phyloP scores from a whole-genome alignment of 805 yeast species.

The Saccharomycopsis sp. region DNA sequence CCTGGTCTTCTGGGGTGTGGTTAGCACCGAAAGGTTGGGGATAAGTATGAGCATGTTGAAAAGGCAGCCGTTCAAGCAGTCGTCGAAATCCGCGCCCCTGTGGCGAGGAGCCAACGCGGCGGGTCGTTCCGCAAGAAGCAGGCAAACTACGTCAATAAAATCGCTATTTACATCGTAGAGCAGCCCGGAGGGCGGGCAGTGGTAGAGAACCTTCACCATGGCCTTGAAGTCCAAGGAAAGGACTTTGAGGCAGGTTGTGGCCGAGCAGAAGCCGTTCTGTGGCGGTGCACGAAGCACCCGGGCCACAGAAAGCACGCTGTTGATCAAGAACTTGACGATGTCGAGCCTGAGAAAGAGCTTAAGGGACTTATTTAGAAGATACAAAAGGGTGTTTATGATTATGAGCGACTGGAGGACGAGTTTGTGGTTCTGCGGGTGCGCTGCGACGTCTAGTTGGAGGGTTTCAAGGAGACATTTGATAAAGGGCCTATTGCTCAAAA shows the following conservation, averaged over 20 bases:
- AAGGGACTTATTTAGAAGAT: slow-evolving; percentile 1
- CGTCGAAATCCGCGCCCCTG: neutral
- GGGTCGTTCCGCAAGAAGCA: too few relatives aligned
- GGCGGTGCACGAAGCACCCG: neutral
- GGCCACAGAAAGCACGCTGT: neutral
- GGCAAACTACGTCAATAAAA: neutral
- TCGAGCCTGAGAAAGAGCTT: neutral
- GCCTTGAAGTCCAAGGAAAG: neutral
- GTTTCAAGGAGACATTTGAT: neutral
- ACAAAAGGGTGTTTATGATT: slow-evolving; percentile 4
- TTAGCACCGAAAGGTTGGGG: slow-evolving; percentile 1
- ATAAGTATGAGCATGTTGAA: neutral
- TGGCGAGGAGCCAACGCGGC: too few relatives aligned
- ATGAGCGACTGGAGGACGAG: slow-evolving; percentile 3
- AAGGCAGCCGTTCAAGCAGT: neutral
- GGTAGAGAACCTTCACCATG: neutral
- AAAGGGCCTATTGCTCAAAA: slow-evolving; percentile 2
- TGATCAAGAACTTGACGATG: neutral
- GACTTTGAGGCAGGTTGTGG: neutral
- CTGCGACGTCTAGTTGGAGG: neutral
- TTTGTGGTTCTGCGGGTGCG: neutral
- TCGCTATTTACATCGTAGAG: neutral
- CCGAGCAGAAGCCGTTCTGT: neutral
- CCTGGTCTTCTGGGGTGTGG: neutral
- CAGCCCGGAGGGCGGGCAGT: neutral